A percentile compares a stretch with the other conserved stretches of the same genome.
Conservation (phyloP, 495 filamentous ascomycete genomes). For the Neurospora sp. region DNA sequence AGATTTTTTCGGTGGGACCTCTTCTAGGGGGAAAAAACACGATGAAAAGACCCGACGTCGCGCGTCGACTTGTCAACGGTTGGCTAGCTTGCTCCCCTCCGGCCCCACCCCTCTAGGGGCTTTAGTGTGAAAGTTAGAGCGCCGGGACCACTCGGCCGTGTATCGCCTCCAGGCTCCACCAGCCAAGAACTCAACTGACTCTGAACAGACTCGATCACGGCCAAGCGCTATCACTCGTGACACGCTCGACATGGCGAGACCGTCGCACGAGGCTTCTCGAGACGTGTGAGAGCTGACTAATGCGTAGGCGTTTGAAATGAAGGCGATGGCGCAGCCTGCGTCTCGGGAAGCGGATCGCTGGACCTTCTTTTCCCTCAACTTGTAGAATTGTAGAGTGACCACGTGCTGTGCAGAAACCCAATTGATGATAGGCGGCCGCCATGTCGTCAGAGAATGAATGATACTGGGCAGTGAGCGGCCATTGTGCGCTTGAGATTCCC, state of each 20-base stretch:
- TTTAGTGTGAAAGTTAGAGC: not conserved
- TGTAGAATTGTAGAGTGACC: not conserved
- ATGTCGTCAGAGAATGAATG: not conserved
- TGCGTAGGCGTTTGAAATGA: constrained; percentile 5
- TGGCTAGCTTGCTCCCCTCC: not conserved
- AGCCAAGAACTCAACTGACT: constrained; percentile 19
- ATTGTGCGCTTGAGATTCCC: constrained; percentile 3
- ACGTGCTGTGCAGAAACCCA: not conserved
- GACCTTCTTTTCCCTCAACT: constrained; percentile 3
- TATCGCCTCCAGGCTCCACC: constrained; percentile 17
- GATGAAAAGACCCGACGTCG: not conserved
- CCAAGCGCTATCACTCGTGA: constrained; percentile 10
- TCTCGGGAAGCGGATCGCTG: constrained; percentile 15
- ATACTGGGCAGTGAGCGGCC: not conserved
- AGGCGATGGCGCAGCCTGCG: constrained; percentile 2
- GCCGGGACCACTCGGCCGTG: constrained; percentile 1
- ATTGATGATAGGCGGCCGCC: not conserved
- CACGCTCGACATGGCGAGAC: constrained; percentile 12
- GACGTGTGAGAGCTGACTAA: constrained; percentile 16
- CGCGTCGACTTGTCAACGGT: not conserved
- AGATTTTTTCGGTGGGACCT: not conserved
- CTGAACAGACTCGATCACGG: constrained; percentile 10
- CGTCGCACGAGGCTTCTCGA: constrained; percentile 22
- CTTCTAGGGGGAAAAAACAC: not conserved
- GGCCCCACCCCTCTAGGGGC: not conserved